Evolutionary conservation across 768 basidiomycete genomes (phyloP).

Genomic region (Boletus fagicola): DNA sequence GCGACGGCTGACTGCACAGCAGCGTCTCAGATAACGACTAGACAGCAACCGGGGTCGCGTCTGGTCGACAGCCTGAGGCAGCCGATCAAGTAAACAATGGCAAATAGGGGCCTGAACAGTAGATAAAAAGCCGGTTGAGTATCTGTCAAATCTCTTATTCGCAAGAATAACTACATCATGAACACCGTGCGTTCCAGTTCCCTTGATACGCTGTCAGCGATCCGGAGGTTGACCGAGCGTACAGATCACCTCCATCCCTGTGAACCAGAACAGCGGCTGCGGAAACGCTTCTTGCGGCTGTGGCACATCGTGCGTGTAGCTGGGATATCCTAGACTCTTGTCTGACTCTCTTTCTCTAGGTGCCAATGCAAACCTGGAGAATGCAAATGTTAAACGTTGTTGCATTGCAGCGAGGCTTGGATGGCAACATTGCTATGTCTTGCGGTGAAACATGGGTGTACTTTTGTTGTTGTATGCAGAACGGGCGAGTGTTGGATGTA

Average conservation of each 20-base stretch:
- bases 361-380: not conserved
- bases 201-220: not conserved
- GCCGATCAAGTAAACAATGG: not conserved
- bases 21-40: not conserved
- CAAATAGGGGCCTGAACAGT: not conserved
- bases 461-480: not conserved
- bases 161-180: constrained; percentile 2
- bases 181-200: not conserved
- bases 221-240: not conserved
- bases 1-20: too few species aligned
- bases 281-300: constrained; percentile 1
- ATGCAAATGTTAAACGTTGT: not conserved
- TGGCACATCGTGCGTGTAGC: not conserved
- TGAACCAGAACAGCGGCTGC: constrained; percentile 7
- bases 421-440: too few species aligned
- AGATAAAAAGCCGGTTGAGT: not conserved
- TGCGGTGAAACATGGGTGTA: not conserved
- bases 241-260: constrained; percentile 3
- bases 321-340: not conserved
- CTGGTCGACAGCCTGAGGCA: too few species aligned
- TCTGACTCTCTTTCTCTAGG: not conserved
- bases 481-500: not conserved
- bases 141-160: too few species aligned
- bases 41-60: too few species aligned
- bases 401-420: too few species aligned